These are phyloP conservation scores for Daedalea quercina DNA, from an alignment of 768 basidiomycete species.

Conservation along the genomic window DNA sequence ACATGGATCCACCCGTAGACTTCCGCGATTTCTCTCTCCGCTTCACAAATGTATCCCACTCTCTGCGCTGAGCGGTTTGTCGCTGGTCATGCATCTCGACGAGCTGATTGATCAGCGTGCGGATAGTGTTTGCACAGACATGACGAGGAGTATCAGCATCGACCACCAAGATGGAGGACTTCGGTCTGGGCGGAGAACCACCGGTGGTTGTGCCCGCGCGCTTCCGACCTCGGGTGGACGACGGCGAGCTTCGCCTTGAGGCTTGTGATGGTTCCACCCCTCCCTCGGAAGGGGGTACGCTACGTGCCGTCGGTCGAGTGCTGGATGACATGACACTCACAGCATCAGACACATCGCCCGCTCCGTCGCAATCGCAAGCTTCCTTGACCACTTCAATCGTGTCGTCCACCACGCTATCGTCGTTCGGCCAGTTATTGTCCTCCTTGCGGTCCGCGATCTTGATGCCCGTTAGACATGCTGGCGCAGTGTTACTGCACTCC, in stretches of 20 bases:
- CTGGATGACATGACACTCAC: conserved; percentile 15
- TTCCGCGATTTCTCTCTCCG: conserved; percentile 47
- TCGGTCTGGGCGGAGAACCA: conserved; percentile 20
- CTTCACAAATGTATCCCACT: conserved; percentile 87
- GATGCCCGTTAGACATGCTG: conserved; percentile 81
- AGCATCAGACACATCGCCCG: conserved; percentile 12
- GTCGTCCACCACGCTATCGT: conserved; percentile 39
- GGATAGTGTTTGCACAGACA: conserved; percentile 69
- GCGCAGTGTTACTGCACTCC: conserved; percentile 68
- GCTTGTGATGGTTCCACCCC: conserved; percentile 14
- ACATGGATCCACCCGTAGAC: conserved; percentile 14
- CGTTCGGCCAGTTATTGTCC: conserved; percentile 71
- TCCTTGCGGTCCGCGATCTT: conserved; percentile 82
- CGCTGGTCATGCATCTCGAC: conserved; percentile 79
- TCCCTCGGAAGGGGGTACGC: conserved; percentile 15
- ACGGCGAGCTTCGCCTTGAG: conserved; percentile 34
- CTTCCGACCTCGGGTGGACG: conserved; percentile 44
- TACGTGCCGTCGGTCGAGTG: conserved; percentile 17
- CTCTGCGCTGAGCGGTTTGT: conserved; percentile 60
- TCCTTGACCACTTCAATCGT: conserved; percentile 34
- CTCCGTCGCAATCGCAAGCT: conserved; percentile 34
- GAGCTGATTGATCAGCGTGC: conserved; percentile 65
- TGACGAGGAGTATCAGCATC: conserved; percentile 63
- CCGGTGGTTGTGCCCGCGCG: conserved; percentile 34
- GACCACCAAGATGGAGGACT: conserved; percentile 52